A percentile compares a stretch with the other conserved stretches of the same genome.
phyloP scores from a whole-genome alignment of 768 basidiomycete species.

The Pisolithus tinctorius region DNA sequence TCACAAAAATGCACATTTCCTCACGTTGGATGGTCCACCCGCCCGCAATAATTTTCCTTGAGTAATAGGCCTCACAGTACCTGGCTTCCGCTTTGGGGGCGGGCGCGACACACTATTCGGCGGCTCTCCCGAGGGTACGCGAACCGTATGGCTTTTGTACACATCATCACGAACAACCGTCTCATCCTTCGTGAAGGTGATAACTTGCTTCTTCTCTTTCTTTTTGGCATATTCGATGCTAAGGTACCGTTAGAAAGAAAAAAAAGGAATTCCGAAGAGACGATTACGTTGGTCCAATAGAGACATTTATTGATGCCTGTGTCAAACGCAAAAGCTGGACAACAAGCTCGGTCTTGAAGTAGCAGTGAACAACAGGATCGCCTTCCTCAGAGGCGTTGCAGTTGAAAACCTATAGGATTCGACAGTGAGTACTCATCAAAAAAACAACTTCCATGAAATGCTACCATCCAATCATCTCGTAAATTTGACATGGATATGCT shows the following conservation, averaged over 20 bases:
- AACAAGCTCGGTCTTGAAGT: slow-evolving; percentile 93
- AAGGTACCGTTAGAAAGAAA: slow-evolving; percentile 8
- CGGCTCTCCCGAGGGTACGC: slow-evolving; percentile 84
- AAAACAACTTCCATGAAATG: slow-evolving; percentile 12
- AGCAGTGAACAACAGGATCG: slow-evolving; percentile 84
- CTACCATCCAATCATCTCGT: slow-evolving; percentile 92
- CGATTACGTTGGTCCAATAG: slow-evolving; percentile 72
- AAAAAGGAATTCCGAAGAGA: background rate
- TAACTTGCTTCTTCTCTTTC: slow-evolving; percentile 87
- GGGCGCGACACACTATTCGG: slow-evolving; percentile 76
- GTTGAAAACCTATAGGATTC: slow-evolving; percentile 58
- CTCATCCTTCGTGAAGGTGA: slow-evolving; percentile 89
- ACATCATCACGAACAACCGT: slow-evolving; percentile 66
- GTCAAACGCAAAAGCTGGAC: slow-evolving; percentile 78
- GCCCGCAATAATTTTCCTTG: slow-evolving; percentile 74
- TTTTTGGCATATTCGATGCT: slow-evolving; percentile 93
- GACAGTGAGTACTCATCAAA: slow-evolving; percentile 3
- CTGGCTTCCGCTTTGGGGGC: slow-evolving; percentile 80
- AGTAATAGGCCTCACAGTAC: slow-evolving; percentile 78
- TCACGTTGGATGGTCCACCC: slow-evolving; percentile 65
- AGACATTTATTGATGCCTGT: slow-evolving; percentile 63
- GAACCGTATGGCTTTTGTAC: slow-evolving; percentile 92
- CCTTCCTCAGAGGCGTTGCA: slow-evolving; percentile 81
- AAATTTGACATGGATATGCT: slow-evolving; percentile 82
- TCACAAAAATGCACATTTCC: slow-evolving; percentile 7